phyloP scores from a whole-genome alignment of 768 basidiomycete genomes.

The Amanita brunnescens region DNA sequence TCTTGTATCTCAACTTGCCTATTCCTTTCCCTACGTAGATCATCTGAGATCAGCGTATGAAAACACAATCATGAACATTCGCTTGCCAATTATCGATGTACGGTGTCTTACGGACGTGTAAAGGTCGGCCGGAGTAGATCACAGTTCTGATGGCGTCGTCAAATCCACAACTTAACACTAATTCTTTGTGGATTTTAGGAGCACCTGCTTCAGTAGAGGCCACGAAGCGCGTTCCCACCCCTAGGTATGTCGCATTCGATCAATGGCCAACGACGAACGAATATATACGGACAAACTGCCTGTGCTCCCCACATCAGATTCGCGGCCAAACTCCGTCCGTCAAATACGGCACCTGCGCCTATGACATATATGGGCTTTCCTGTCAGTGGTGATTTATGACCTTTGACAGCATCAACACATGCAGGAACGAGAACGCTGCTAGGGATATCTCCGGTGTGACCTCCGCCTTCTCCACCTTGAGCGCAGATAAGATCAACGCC shows the following conservation, averaged over 20 bases:
- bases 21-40: slow-evolving; percentile 55
- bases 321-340: slow-evolving; percentile 81
- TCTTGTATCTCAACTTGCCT: slow-evolving; percentile 74
- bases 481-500: slow-evolving; percentile 94
- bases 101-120: slow-evolving; percentile 77
- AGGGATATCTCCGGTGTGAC: slow-evolving; percentile 79
- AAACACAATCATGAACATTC: neutral
- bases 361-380: slow-evolving; percentile 81
- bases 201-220: slow-evolving; percentile 75
- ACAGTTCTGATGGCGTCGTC: slow-evolving; percentile 80
- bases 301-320: slow-evolving; percentile 87
- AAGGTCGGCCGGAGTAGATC: slow-evolving; percentile 84
- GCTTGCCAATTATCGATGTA: slow-evolving; percentile 79
- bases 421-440: slow-evolving; percentile 86
- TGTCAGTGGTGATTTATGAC: slow-evolving; percentile 68
- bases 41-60: neutral
- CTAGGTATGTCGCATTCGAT: slow-evolving; percentile 17
- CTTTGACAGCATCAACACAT: slow-evolving; percentile 77
- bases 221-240: slow-evolving; percentile 87
- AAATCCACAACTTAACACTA: slow-evolving; percentile 57
- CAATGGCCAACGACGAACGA: neutral
- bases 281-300: slow-evolving; percentile 61
- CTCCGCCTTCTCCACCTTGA: slow-evolving; percentile 89
- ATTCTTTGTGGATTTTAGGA: slow-evolving; percentile 78
- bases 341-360: slow-evolving; percentile 88